Evolutionary conservation across 2,329 filamentous ascomycete genomes (phyloP).

Genomic region (Eutypa lata): DNA sequence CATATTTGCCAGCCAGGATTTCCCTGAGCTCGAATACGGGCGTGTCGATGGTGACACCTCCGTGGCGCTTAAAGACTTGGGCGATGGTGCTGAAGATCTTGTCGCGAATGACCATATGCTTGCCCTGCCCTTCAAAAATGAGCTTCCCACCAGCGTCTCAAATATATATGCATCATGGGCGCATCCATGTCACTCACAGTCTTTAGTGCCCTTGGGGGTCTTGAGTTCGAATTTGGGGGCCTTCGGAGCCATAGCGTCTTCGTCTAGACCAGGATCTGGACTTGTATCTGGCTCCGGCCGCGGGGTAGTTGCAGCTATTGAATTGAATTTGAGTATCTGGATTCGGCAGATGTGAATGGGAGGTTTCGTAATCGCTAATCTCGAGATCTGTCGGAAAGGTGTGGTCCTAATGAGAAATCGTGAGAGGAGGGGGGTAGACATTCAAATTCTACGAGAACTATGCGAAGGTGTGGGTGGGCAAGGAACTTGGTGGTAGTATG

Average conservation of each 20-base stretch:
- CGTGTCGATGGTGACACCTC: not conserved
- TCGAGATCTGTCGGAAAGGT: slow-evolving; percentile 2
- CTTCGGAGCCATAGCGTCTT: slow-evolving; percentile 35
- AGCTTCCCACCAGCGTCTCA: slow-evolving; percentile 12
- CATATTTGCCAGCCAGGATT: slow-evolving; percentile 11
- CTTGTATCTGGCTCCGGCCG: slow-evolving; percentile 1
- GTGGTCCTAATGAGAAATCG: slow-evolving; percentile 4
- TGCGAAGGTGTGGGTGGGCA: no score
- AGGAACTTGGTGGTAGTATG: no score
- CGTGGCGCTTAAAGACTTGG: slow-evolving; percentile 36
- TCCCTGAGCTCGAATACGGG: not conserved
- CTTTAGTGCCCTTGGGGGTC: slow-evolving; percentile 86
- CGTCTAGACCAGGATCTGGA: not conserved
- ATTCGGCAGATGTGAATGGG: not conserved
- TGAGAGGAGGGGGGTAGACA: slow-evolving; percentile 9
- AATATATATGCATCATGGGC: not conserved
- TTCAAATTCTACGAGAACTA: slow-evolving; percentile 4
- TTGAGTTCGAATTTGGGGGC: slow-evolving; percentile 66
- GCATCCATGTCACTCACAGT: slow-evolving; percentile 51
- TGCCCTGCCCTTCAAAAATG: slow-evolving; percentile 56
- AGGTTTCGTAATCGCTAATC: slow-evolving; percentile 1
- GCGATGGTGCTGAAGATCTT: slow-evolving; percentile 63
- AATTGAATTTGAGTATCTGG: not conserved
- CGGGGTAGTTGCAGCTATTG: slow-evolving; percentile 2
- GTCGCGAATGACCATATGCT: slow-evolving; percentile 76